phyloP scores from a whole-genome alignment of 78 protist species.

The Dictyostelium discoideum region dicty_2.7 NC_007089.4:207001-207500 shows the following conservation, averaged over 20 bases:
- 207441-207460: conserved; percentile 20
- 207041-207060: conserved; percentile 15
- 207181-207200: neutral
- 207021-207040: conserved; percentile 72
- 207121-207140: neutral
- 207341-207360: too few relatives aligned
- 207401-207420: conserved; percentile 12
- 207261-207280: neutral
- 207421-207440: conserved; percentile 44
- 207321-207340: too few relatives aligned
- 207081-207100: neutral
- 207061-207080: neutral
- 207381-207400: neutral
- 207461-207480: conserved; percentile 47
- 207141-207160: too few relatives aligned
- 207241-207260: neutral
- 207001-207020: conserved; percentile 30
- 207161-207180: too few relatives aligned
- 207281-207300: too few relatives aligned
- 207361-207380: neutral
- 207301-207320: too few relatives aligned
- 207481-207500: conserved; percentile 8
- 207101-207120: neutral
- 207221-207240: too few relatives aligned
- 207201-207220: too few relatives aligned